phyloP scores from a whole-genome alignment of 1,139 yeast species.

The Casaregolazyma lundiana region DNA sequence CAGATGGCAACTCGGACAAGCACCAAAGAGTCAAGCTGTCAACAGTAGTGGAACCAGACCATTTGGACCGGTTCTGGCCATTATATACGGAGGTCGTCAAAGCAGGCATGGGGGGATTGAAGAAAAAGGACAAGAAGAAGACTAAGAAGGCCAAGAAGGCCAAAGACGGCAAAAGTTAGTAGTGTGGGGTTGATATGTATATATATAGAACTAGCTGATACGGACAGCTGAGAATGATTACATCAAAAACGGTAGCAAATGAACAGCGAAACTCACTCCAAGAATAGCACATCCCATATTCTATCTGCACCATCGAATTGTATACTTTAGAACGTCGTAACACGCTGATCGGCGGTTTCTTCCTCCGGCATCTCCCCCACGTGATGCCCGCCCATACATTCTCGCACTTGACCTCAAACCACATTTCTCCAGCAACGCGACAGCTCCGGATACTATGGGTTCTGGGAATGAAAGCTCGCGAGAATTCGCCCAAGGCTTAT shows the following conservation, averaged over 20 bases:
- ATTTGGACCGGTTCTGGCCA: slow-evolving; percentile 64
- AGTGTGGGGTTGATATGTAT: not conserved
- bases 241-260: too few relatives aligned
- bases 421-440: not conserved
- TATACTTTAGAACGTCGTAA: too few relatives aligned
- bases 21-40: slow-evolving; percentile 51
- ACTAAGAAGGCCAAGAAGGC: slow-evolving; percentile 14
- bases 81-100: slow-evolving; percentile 63
- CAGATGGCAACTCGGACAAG: slow-evolving; percentile 53
- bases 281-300: too few relatives aligned
- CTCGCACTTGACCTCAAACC: not conserved
- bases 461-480: not conserved
- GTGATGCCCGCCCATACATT: slow-evolving; percentile 1
- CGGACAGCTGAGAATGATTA: too few relatives aligned
- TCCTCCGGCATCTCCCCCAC: not conserved
- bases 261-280: too few relatives aligned
- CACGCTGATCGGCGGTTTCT: too few relatives aligned
- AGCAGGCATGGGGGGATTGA: slow-evolving; percentile 54
- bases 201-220: not conserved
- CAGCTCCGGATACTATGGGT: not conserved
- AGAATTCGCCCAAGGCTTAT: slow-evolving; percentile 21
- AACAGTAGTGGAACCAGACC: slow-evolving; percentile 56
- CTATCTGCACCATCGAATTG: too few relatives aligned
- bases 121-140: slow-evolving; percentile 52
- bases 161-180: not conserved